Conservation (phyloP, 2,329 filamentous ascomycete species). For the Arthrobotrys iridis region DNA sequence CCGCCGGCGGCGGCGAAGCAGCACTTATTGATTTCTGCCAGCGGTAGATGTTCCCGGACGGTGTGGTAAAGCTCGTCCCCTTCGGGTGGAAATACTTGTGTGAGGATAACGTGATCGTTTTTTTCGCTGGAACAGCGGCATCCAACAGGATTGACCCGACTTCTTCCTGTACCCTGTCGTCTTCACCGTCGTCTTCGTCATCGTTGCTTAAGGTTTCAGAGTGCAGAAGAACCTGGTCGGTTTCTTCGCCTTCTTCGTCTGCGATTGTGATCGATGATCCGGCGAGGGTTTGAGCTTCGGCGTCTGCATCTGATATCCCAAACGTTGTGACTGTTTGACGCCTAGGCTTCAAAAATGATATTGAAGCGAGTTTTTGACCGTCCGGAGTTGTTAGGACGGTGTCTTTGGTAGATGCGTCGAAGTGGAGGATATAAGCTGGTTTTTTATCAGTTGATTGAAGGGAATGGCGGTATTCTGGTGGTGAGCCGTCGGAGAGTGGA, state of each 20-base stretch:
- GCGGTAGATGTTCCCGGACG: not conserved
- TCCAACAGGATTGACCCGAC: not conserved
- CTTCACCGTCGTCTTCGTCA: not conserved
- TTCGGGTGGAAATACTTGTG: constrained; percentile 17
- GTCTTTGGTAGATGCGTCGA: constrained; percentile 6
- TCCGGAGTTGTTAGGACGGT: not conserved
- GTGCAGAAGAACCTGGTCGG: not conserved
- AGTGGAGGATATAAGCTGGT: constrained; percentile 5
- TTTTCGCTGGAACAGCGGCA: not conserved
- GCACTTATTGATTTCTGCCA: constrained; percentile 3
- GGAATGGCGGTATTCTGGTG: constrained; percentile 12
- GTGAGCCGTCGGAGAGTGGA: not conserved
- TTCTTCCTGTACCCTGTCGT: not conserved
- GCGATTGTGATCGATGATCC: not conserved
- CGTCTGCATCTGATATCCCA: not conserved
- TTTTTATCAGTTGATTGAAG: not conserved
- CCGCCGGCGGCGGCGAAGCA: not conserved
- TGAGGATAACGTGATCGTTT: constrained; percentile 24
- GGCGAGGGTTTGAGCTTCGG: not conserved
- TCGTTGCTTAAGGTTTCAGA: not conserved
- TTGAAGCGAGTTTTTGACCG: not conserved
- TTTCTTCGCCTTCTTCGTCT: not conserved
- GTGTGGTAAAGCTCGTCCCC: not conserved
- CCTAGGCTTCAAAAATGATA: constrained; percentile 3
- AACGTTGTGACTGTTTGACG: constrained; percentile 7